Conservation (phyloP, 2,329 filamentous ascomycete species). For the Penicillium fuscoglaucum region DNA sequence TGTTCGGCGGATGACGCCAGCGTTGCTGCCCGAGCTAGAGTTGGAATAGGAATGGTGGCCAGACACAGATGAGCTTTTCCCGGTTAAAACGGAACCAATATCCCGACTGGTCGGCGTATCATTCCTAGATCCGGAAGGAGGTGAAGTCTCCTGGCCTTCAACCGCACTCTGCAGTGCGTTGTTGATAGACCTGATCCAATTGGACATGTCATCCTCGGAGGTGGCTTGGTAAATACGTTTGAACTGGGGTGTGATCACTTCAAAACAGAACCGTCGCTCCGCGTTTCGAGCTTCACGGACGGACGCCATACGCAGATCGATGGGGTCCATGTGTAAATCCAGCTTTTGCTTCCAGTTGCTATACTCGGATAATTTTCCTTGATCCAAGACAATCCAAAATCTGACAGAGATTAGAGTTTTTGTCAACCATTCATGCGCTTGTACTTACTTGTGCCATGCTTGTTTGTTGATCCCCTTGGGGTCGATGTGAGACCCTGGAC, state of each 20-base stretch:
- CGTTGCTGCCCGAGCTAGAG: slow-evolving; percentile 46
- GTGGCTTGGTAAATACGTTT: slow-evolving; percentile 97
- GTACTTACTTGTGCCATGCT: slow-evolving; percentile 92
- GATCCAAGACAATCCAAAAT: slow-evolving; percentile 98
- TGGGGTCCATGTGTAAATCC: slow-evolving; percentile 96
- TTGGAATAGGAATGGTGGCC: slow-evolving; percentile 53
- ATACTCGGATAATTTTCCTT: slow-evolving; percentile 95
- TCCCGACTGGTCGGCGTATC: slow-evolving; percentile 70
- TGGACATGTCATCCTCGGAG: slow-evolving; percentile 96
- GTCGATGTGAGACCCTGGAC: slow-evolving; percentile 90
- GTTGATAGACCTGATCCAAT: slow-evolving; percentile 94
- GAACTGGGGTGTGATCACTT: slow-evolving; percentile 94
- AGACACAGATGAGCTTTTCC: slow-evolving; percentile 72
- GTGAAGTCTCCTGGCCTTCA: slow-evolving; percentile 67
- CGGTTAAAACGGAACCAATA: slow-evolving; percentile 88
- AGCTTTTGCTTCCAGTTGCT: slow-evolving; percentile 99
- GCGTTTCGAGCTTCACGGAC: slow-evolving; percentile 93
- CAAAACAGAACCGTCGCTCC: slow-evolving; percentile 94
- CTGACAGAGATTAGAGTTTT: slow-evolving; percentile 47
- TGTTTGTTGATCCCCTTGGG: slow-evolving; percentile 94
- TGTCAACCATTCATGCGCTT: background rate
- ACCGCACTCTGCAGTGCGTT: slow-evolving; percentile 96
- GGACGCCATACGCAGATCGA: slow-evolving; percentile 94
- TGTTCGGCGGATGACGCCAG: slow-evolving; percentile 77
- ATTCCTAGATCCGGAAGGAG: slow-evolving; percentile 47